Evolutionary conservation across 192 early-diverging fungal species (phyloP), one percentile per base, ranked within the genome.

Genomic region (Rhizoclosmatium globosum): DNA sequence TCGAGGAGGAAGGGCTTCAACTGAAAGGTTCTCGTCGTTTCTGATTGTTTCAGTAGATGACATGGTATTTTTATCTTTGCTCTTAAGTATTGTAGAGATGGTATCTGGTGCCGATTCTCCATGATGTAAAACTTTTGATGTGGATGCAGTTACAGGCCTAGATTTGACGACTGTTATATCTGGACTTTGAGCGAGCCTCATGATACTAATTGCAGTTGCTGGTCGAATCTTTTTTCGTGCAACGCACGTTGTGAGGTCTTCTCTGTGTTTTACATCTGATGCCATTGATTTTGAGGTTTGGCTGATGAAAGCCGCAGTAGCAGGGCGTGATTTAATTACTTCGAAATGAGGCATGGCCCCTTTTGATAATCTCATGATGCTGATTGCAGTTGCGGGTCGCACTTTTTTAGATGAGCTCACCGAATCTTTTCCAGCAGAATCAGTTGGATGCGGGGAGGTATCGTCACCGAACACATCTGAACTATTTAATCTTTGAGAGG

Each of bases 361-460:
- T n/a, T n/a, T n/a, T n/a, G n/a, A n/a, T n/a, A n/a, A n/a, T n/a
- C 88, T 74, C 88, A 90, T 90, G 31, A 90, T 69, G 17, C 85
- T 88, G 59, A 90, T 90, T 4, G 88, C 88, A 13, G 88, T 90
- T 17, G 88, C 86, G 13, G 88, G 88, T 44, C 88, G 73, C 1
- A 71, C 46, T 71, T 83, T 62, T 44, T 85, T 83, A n/a, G n/a
- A n/a, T n/a, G n/a, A n/a, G n/a, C n/a, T n/a, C n/a, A n/a, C n/a
- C n/a, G n/a, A n/a, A n/a, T n/a, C n/a, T n/a, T n/a, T n/a, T n/a
- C n/a, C n/a, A n/a, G n/a, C n/a, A n/a, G n/a, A n/a, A n/a, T n/a
- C n/a, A n/a, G n/a, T n/a, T n/a, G n/a, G n/a, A n/a, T n/a, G n/a
- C n/a, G n/a, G n/a, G n/a, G n/a, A n/a, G n/a, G n/a, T n/a, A n/a